Base-by-base conservation (phyloP, 352 stramenopile species). In the Pythium periplocum region DNA sequence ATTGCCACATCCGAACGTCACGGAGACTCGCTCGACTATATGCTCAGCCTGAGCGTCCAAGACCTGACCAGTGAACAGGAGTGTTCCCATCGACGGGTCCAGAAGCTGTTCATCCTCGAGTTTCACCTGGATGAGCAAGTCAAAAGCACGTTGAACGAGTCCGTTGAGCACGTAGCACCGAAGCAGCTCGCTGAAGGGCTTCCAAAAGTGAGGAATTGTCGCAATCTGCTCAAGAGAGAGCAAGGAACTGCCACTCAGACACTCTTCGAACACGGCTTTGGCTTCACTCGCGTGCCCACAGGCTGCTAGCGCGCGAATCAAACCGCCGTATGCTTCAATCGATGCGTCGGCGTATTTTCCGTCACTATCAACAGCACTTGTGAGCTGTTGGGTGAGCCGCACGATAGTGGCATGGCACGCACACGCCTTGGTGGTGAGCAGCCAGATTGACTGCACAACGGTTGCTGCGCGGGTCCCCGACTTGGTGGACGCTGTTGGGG, bases 201-300 rank as follows among this genome's bases (percentile, higher is more conserved):
- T 68, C 73, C 73, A 83, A 35, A 69, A 70, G 44, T 68, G 42
- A 17, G 52, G 43, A 6, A 66, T 45, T 26, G 39, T 53, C 9
- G 62, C 64, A 34, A 77, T 74, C 0, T 48, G 39, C n/a, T 55
- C 65, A 1, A 83, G 57, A 4, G 62, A 68, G 4, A 67, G 11
- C 7, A 77, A 37, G 30, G 55, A 41, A 36, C 59, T 64, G 9
- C 54, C 61, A 8, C 65, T 62, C 6, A 83, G 45, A 26, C 65
- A 83, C 36, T 78, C 71, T 47, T 78, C 65, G 32, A 80, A 81
- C n/a, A 79, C 68, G 7, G 62, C 60, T 46, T 80, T 77, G 31
- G 69, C 63, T 40, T 83, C 73, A 32, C 66, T 66, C 4, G 64
- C 50, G 39, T 81, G 73, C 1, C 63, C 56, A 17, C 73, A 83